phyloP scores from a whole-genome alignment of 2,329 filamentous ascomycete species.

The Pseudogymnoascus sp. region DNA sequence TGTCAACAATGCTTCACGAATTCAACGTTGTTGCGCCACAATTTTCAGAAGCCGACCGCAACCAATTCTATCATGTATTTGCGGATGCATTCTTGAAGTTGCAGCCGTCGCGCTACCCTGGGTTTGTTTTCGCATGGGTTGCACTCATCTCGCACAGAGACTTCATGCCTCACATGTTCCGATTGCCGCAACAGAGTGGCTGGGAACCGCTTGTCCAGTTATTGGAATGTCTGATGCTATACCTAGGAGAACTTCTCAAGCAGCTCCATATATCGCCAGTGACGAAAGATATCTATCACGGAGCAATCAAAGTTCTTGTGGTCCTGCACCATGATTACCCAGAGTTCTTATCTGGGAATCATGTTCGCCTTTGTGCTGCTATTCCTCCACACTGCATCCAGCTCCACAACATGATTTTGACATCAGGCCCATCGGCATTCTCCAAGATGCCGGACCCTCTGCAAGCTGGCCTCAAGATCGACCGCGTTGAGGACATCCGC shows the following conservation, averaged over 20 bases:
- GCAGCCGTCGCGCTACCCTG: constrained; percentile 68
- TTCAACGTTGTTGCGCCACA: constrained; percentile 53
- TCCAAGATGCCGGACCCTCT: constrained; percentile 67
- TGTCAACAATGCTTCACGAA: constrained; percentile 75
- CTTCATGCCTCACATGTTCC: constrained; percentile 72
- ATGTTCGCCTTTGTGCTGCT: constrained; percentile 70
- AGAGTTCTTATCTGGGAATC: constrained; percentile 83
- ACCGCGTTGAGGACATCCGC: constrained; percentile 66
- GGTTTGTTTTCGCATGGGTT: constrained; percentile 81
- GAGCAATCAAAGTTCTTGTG: constrained; percentile 71
- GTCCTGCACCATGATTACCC: constrained; percentile 91
- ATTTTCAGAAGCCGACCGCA: constrained; percentile 52
- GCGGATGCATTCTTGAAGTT: constrained; percentile 64
- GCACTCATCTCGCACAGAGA: constrained; percentile 73
- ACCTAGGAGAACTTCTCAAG: constrained; percentile 74
- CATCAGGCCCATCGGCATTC: constrained; percentile 61
- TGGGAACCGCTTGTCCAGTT: constrained; percentile 70
- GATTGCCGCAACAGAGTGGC: constrained; percentile 58
- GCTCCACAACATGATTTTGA: constrained; percentile 78
- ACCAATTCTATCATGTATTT: constrained; percentile 65
- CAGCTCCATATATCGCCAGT: constrained; percentile 58
- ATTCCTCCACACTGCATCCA: constrained; percentile 81
- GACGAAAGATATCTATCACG: constrained; percentile 77
- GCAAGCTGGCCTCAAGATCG: constrained; percentile 64
- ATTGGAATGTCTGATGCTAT: constrained; percentile 61